A percentile compares a stretch with the other conserved stretches of the same genome.
Evolutionary conservation across 2,329 filamentous ascomycete genomes (phyloP).

Genomic region (Alternaria burnsii): DNA sequence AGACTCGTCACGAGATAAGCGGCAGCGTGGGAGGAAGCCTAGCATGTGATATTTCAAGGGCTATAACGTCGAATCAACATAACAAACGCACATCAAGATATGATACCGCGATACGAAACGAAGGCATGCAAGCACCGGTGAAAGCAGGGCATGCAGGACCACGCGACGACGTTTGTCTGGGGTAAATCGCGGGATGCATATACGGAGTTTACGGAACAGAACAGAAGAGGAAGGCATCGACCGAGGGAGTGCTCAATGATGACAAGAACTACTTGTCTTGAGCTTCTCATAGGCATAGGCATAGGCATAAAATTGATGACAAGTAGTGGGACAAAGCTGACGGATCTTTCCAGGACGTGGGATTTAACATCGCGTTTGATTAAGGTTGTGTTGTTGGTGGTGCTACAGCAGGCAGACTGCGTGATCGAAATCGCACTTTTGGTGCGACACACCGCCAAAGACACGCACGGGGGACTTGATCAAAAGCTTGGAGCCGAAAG

Average conservation of each 20-base stretch:
- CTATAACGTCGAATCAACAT: background rate
- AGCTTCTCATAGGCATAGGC: background rate
- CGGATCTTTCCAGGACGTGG: background rate
- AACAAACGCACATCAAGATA: background rate
- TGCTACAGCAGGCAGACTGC: constrained; percentile 9
- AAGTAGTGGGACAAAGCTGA: background rate
- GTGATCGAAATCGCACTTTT: constrained; percentile 5
- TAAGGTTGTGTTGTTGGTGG: background rate
- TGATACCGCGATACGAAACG: background rate
- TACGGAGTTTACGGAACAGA: constrained; percentile 3
- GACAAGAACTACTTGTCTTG: background rate
- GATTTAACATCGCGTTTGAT: constrained; percentile 5
- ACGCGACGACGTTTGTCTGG: background rate
- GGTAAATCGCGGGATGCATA: background rate
- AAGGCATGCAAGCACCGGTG: background rate
- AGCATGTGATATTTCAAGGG: background rate
- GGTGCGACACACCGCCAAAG: constrained; percentile 2
- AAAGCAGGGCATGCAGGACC: background rate
- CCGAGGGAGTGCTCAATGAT: background rate
- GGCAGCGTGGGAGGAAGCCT: background rate
- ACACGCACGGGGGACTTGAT: background rate
- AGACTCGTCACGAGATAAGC: background rate
- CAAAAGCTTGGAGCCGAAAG: background rate
- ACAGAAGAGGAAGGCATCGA: background rate
- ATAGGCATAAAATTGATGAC: background rate